These are phyloP conservation scores for Colletotrichum brevisporum DNA, from an alignment of 2,329 filamentous ascomycete species.

Conservation along the genomic window DNA sequence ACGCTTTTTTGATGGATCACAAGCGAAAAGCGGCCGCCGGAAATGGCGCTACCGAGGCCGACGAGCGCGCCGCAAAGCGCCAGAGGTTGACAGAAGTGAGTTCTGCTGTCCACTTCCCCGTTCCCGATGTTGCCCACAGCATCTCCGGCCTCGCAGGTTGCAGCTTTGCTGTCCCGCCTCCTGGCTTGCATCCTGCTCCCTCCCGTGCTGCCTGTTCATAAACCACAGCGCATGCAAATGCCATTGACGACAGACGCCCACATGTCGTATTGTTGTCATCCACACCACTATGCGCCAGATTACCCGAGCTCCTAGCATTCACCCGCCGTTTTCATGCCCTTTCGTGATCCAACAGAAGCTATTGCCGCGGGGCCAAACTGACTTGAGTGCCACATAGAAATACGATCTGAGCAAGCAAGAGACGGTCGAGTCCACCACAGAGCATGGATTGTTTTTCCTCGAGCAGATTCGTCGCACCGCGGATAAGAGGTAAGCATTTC, in stretches of 20 bases:
- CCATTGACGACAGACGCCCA: constrained; percentile 4
- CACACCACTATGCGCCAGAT: constrained; percentile 28
- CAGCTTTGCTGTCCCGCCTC: background rate
- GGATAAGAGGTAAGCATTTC: constrained; percentile 80
- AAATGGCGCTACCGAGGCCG: constrained; percentile 62
- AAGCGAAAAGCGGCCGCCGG: constrained; percentile 67
- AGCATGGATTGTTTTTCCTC: constrained; percentile 80
- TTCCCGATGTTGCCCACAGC: background rate
- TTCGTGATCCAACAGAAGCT: constrained; percentile 27
- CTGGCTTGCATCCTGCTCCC: constrained; percentile 14
- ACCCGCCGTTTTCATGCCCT: constrained; percentile 19
- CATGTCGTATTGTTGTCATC: constrained; percentile 7
- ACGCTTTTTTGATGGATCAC: constrained; percentile 61
- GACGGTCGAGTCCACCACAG: constrained; percentile 76
- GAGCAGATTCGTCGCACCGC: constrained; percentile 81
- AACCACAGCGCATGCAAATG: background rate
- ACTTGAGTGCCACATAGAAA: constrained; percentile 46
- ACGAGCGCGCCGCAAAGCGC: constrained; percentile 69
- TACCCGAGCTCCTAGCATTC: constrained; percentile 5
- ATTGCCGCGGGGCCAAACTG: constrained; percentile 14
- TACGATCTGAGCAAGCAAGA: constrained; percentile 71
- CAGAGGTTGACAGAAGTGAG: constrained; percentile 67
- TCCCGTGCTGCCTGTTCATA: background rate
- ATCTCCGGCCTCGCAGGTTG: constrained; percentile 7
- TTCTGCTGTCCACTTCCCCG: constrained; percentile 40